phyloP scores from a whole-genome alignment of 192 early-diverging fungal genomes.

The Endogone sp. region DNA sequence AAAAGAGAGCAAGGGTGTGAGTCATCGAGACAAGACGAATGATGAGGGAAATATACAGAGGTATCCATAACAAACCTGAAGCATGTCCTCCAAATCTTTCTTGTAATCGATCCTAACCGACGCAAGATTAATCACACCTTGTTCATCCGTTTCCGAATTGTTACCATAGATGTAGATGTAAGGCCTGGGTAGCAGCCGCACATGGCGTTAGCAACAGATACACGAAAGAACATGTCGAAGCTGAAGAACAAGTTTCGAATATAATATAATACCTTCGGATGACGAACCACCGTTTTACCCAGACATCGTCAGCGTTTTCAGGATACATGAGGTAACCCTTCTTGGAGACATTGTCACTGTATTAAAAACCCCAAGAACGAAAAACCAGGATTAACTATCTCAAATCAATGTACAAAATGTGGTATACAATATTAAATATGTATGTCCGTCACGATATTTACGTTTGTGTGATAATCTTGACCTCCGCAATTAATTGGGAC shows the following conservation, averaged over 20 bases:
- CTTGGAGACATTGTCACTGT: constrained; percentile 46
- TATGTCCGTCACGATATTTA: constrained; percentile 14
- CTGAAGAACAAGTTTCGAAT: too few species aligned
- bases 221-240: background rate
- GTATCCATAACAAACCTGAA: constrained; percentile 38
- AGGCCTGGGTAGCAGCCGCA: constrained; percentile 45
- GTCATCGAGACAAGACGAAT: too few species aligned
- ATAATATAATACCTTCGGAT: constrained; percentile 52
- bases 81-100: constrained; percentile 47
- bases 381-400: too few species aligned
- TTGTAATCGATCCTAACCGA: constrained; percentile 61
- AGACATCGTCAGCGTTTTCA: constrained; percentile 56
- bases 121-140: constrained; percentile 73
- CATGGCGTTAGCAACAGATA: background rate
- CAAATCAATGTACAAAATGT: too few species aligned
- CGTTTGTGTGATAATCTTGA: constrained; percentile 29
- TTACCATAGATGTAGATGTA: constrained; percentile 76
- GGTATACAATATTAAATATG: background rate
- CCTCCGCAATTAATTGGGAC: constrained; percentile 36
- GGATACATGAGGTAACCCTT: constrained; percentile 49
- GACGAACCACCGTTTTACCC: constrained; percentile 80
- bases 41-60: too few species aligned
- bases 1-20: constrained; percentile 9
- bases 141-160: constrained; percentile 57
- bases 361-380: too few species aligned